These are phyloP conservation scores for Jacaranda mimosifolia DNA, from an alignment of 257 asterid species.

Conservation along the genomic window DNA sequence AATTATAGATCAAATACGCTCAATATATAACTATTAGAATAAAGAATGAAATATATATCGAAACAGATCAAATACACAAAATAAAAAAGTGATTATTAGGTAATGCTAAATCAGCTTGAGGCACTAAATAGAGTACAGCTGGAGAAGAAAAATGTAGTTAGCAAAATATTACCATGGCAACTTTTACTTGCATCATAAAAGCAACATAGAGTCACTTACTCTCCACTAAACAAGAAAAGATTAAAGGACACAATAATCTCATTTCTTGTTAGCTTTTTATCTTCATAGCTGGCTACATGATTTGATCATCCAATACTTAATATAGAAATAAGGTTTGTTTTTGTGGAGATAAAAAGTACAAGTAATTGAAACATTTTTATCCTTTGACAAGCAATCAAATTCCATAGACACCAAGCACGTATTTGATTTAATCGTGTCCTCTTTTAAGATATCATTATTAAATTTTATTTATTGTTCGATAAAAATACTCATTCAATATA, in stretches of 20 bases:
- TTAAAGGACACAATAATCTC: not conserved
- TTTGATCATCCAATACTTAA: constrained; percentile 15
- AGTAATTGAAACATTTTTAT: not conserved
- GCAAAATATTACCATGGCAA: not conserved
- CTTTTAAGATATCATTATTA: not conserved
- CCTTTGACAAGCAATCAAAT: not conserved
- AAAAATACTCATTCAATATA: too few species aligned
- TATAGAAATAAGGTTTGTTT: not conserved
- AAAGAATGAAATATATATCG: not conserved
- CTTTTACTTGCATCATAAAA: constrained; percentile 2
- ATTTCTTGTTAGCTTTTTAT: constrained; percentile 12
- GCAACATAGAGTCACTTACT: constrained; percentile 19
- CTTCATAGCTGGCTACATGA: constrained; percentile 28
- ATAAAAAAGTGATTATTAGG: not conserved
- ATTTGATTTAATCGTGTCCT: not conserved
- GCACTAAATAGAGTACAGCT: not conserved
- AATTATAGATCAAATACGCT: too few species aligned
- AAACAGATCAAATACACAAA: not conserved
- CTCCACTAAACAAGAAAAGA: constrained; percentile 26
- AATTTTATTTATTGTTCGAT: not conserved
- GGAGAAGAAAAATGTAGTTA: not conserved
- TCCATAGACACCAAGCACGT: not conserved
- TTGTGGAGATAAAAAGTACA: not conserved
- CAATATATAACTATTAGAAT: too few species aligned
- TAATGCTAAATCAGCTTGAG: not conserved